Evolutionary conservation across 495 filamentous ascomycete genomes (phyloP), one percentile per base, ranked within the genome.

Genomic region (Arthonia radiata): DNA sequence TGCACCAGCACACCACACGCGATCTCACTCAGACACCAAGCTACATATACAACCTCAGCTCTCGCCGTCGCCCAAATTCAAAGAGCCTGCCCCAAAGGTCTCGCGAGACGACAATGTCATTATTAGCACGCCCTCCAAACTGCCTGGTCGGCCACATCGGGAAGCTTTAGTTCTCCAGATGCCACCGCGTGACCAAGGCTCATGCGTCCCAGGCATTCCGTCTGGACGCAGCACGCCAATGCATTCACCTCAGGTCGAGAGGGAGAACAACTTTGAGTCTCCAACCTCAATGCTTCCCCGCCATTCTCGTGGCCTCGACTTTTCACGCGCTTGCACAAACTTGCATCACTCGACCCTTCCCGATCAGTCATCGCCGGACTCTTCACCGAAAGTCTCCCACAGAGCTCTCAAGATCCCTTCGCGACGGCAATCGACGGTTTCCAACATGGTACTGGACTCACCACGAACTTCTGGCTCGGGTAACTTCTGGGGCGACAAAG

Each of bases 271-370:
- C 17, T 92, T 86, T 52, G 73, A 75, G 24, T 79, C 79, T 3
- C 69, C 72, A 10, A 57, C 64, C n/a, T 86, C 77, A 10, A 70
- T 82, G 11, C 61, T 93, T 9, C 82, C 82, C 24, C 61, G 82
- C 27, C 68, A 80, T 26, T 89, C 79, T 4, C 65, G 82, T 14
- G 81, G 81, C 16, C 49, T 90, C 26, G 82, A 93, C 42, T 91
- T 86, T 47, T 77, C 81, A n/a, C 62, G 82, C 36, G 80, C 79
- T 24, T 83, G 81, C 31, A 94, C 86, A 3, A 90, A 80, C 36
- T 60, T 97, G 7, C 86, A 97, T 51, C 89, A 94, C 47, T 93
- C 86, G 13, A 94, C 74, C 2, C 58, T 93, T 5, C 81, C 81
- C 23, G 71, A 75, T 29, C 71, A 81, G 37, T 71, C 76, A 0